Conservation (phyloP, 2,329 filamentous ascomycete genomes). For the Fusarium redolens region DNA sequence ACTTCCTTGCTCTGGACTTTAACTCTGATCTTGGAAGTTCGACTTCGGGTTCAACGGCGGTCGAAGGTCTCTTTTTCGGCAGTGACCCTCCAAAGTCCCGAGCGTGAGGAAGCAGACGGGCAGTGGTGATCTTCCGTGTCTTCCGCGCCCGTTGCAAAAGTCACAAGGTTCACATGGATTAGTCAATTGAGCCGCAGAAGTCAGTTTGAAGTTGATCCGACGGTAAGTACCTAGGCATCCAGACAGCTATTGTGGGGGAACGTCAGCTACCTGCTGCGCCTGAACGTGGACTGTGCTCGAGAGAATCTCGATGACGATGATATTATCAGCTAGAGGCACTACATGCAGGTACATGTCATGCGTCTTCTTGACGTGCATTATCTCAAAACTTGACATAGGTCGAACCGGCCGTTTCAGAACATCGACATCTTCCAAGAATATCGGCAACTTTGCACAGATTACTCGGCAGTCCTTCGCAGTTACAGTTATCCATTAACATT, state of each 20-base stretch:
- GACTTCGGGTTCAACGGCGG: constrained; percentile 3
- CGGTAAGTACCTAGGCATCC: not conserved
- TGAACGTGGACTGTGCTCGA: constrained; percentile 1
- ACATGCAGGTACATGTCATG: not conserved
- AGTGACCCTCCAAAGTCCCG: constrained; percentile 3
- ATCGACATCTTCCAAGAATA: constrained; percentile 1
- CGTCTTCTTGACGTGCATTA: not conserved
- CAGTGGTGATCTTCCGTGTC: constrained; percentile 18
- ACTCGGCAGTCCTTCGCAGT: not conserved
- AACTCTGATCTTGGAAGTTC: constrained; percentile 5
- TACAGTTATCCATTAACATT: not conserved
- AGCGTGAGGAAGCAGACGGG: not conserved
- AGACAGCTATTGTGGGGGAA: constrained; percentile 18
- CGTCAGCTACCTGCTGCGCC: not conserved
- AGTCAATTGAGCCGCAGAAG: constrained; percentile 5
- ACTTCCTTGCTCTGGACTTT: constrained; percentile 5
- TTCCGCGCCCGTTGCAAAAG: constrained; percentile 2
- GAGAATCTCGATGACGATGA: constrained; percentile 15
- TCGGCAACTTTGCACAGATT: not conserved
- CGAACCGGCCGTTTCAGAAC: constrained; percentile 6
- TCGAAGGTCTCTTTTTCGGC: not conserved
- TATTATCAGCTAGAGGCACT: not conserved
- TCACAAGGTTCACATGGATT: not conserved
- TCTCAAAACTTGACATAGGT: constrained; percentile 8
- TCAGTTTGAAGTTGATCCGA: not conserved